Evolutionary conservation across 345 rosid genomes (phyloP).

Genomic region (Brassica incana): DNA sequence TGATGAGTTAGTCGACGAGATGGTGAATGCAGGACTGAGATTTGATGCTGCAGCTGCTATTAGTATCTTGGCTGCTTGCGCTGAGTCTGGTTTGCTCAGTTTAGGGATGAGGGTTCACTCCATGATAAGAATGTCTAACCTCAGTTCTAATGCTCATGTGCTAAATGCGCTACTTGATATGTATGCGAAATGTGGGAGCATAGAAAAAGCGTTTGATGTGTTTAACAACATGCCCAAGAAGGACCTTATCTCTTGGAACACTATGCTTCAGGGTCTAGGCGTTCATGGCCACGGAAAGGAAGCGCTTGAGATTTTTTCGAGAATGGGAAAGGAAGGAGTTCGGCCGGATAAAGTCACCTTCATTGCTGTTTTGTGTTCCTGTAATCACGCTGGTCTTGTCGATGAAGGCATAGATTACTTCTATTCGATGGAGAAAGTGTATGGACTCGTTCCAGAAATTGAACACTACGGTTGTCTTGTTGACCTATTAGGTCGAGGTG

Average conservation of each 20-base stretch:
- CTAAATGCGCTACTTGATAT: constrained; percentile 79
- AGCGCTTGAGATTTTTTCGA: constrained; percentile 66
- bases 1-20: constrained; percentile 49
- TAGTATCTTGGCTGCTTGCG: constrained; percentile 78
- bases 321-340: constrained; percentile 68
- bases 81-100: constrained; percentile 75
- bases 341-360: constrained; percentile 70
- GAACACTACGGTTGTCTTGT: constrained; percentile 92
- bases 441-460: constrained; percentile 62
- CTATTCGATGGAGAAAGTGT: constrained; percentile 62
- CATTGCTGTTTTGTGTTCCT: constrained; percentile 73
- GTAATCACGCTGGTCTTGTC: constrained; percentile 72
- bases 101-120: constrained; percentile 67
- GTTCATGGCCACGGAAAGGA: constrained; percentile 71
- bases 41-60: constrained; percentile 66
- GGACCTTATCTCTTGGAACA: constrained; percentile 86
- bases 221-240: constrained; percentile 57
- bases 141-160: constrained; percentile 48
- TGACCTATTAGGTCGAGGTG: constrained; percentile 81
- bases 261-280: constrained; percentile 80
- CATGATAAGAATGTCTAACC: constrained; percentile 46
- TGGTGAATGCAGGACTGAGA: constrained; percentile 56
- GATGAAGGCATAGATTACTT: constrained; percentile 71
- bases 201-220: constrained; percentile 58
- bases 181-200: constrained; percentile 79